Percentiles rank a stretch among this genome's conserved stretches.
phyloP scores from a whole-genome alignment of 1,284 basidiomycete genomes.

The Taiwanofungus camphoratus region DNA sequence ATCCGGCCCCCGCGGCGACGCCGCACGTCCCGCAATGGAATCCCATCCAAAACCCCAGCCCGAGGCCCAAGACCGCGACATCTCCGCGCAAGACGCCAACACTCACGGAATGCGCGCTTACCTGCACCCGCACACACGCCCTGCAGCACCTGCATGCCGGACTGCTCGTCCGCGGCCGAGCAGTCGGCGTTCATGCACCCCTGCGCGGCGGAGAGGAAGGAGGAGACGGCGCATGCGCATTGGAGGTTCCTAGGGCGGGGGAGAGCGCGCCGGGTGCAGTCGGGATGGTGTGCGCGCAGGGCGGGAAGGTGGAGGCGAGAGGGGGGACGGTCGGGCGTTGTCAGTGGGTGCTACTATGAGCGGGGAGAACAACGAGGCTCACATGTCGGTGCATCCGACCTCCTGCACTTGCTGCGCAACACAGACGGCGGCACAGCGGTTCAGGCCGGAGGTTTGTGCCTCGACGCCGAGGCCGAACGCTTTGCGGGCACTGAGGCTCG shows the following conservation, averaged over 20 bases:
- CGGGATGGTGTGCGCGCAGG: too few species aligned
- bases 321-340: neutral
- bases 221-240: constrained; percentile 16
- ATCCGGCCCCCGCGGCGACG: neutral
- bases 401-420: constrained; percentile 1
- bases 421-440: constrained; percentile 1
- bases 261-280: neutral
- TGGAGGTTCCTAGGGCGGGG: neutral
- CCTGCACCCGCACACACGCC: constrained; percentile 11
- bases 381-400: constrained; percentile 15
- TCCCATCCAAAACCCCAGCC: neutral
- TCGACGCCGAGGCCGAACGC: constrained; percentile 16
- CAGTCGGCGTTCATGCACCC: constrained; percentile 17
- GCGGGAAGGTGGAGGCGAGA: neutral
- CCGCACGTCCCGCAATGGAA: neutral
- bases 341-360: neutral
- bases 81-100: neutral
- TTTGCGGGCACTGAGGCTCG: constrained; percentile 6
- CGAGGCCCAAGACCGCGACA: neutral
- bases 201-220: constrained; percentile 16
- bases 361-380: constrained; percentile 5
- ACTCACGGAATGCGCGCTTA: constrained; percentile 8
- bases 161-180: constrained; percentile 11
- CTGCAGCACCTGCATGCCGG: constrained; percentile 12
- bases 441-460: constrained; percentile 8